These are phyloP conservation scores for Aureobasidium vineae DNA, from an alignment of 2,329 filamentous ascomycete genomes.

Conservation along the genomic window DNA sequence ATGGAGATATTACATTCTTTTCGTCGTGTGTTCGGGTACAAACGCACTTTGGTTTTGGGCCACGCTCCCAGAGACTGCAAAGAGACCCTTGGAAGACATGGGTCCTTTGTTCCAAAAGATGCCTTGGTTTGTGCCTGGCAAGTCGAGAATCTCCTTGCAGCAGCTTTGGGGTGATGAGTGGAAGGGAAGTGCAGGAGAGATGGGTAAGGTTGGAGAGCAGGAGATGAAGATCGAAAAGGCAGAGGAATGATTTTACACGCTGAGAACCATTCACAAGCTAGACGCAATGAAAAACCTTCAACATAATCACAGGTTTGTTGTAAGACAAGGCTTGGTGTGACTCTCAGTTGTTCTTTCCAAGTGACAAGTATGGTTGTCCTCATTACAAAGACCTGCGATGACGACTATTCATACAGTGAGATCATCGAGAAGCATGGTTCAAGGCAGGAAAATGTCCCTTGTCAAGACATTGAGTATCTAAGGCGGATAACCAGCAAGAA, in stretches of 20 bases:
- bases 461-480: no score
- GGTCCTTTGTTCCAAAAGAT: slow-evolving; percentile 33
- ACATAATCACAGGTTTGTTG: no score
- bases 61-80: slow-evolving; percentile 70
- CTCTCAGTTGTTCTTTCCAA: no score
- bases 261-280: background rate
- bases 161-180: slow-evolving; percentile 6
- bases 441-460: no score
- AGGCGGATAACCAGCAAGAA: no score
- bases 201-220: background rate
- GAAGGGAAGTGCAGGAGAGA: background rate
- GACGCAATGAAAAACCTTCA: background rate
- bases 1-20: slow-evolving; percentile 36
- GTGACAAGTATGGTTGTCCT: no score
- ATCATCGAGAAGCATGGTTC: no score
- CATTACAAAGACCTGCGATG: no score
- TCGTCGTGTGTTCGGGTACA: slow-evolving; percentile 34
- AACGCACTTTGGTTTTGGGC: slow-evolving; percentile 54
- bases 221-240: background rate
- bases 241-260: background rate
- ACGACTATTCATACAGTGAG: no score
- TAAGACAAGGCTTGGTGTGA: no score
- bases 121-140: slow-evolving; percentile 31
- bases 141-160: slow-evolving; percentile 3
- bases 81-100: slow-evolving; percentile 39